A percentile compares a stretch with the other conserved stretches of the same genome.
phyloP scores from a whole-genome alignment of 2,329 filamentous ascomycete species.

The Talaromyces atroroseus region DNA sequence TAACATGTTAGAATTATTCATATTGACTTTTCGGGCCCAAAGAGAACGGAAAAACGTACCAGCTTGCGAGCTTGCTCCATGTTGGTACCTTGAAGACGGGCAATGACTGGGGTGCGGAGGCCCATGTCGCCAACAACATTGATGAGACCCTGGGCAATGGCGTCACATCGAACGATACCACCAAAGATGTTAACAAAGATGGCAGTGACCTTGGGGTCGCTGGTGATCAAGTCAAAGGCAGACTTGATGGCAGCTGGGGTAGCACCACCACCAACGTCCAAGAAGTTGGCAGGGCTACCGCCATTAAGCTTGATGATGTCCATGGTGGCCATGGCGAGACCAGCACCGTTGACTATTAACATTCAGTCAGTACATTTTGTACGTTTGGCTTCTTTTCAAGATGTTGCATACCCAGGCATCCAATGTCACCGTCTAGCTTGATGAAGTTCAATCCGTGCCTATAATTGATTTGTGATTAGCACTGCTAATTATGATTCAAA shows the following conservation, averaged over 20 bases:
- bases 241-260: slow-evolving; percentile 95
- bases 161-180: slow-evolving; percentile 96
- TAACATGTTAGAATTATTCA: neutral
- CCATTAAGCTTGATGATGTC: slow-evolving; percentile 99
- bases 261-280: slow-evolving; percentile 96
- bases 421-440: slow-evolving; percentile 98
- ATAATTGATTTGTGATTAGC: neutral
- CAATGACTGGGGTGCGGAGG: slow-evolving; percentile 93
- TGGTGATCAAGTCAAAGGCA: slow-evolving; percentile 98
- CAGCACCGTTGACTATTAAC: slow-evolving; percentile 79
- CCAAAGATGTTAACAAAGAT: slow-evolving; percentile 99
- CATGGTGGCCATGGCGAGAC: slow-evolving; percentile 99
- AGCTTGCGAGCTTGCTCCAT: slow-evolving; percentile 87
- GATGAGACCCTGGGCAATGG: slow-evolving; percentile 93
- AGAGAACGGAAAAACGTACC: slow-evolving; percentile 41
- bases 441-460: slow-evolving; percentile 90
- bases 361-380: slow-evolving; percentile 4
- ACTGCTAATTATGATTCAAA: neutral
- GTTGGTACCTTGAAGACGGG: slow-evolving; percentile 96
- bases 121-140: slow-evolving; percentile 91
- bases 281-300: slow-evolving; percentile 92
- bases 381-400: neutral
- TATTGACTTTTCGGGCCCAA: neutral
- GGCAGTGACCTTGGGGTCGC: slow-evolving; percentile 94
- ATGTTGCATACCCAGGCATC: slow-evolving; percentile 61